Percentiles rank a stretch among this genome's conserved stretches.
phyloP scores from a whole-genome alignment of 805 yeast genomes.

The Candida oleophila region DNA sequence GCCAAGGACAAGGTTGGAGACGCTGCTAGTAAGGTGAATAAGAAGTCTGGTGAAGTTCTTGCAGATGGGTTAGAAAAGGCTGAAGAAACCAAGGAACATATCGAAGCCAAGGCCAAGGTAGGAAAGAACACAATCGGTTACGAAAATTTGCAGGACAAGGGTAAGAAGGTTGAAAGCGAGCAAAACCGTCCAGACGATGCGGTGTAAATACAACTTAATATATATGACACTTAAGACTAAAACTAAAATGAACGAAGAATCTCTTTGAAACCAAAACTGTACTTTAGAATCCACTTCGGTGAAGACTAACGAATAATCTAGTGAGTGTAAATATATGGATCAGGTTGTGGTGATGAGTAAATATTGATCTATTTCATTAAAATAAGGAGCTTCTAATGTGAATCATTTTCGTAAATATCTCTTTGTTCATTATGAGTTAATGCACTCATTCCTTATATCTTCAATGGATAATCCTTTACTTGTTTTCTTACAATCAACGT shows the following conservation, averaged over 20 bases:
- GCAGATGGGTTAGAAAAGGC: conserved; percentile 11
- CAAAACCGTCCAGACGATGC: conserved; percentile 49
- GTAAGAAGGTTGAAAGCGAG: conserved; percentile 39
- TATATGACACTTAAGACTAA: background rate
- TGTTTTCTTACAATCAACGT: too few species aligned
- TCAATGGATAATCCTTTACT: too few species aligned
- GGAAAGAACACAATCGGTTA: conserved; percentile 34
- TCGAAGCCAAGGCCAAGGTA: conserved; percentile 20
- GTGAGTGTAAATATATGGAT: too few species aligned
- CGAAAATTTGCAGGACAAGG: conserved; percentile 42
- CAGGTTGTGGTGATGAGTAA: too few species aligned
- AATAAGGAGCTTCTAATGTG: too few species aligned
- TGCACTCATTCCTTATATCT: too few species aligned
- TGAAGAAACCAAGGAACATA: conserved; percentile 20
- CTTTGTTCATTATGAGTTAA: too few species aligned
- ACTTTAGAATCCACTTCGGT: too few species aligned
- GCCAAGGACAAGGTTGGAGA: conserved; percentile 5
- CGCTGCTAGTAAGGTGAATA: conserved; percentile 13
- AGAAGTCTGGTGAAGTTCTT: conserved; percentile 13
- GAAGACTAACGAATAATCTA: too few species aligned
- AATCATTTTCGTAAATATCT: too few species aligned
- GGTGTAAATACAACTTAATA: conserved; percentile 17
- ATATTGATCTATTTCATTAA: too few species aligned
- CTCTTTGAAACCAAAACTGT: background rate
- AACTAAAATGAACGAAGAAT: background rate